Percentiles rank a stretch among this genome's conserved stretches.
phyloP scores from a whole-genome alignment of 108 stramenopile genomes.

The Phaeodactylum tricornutum region DNA sequence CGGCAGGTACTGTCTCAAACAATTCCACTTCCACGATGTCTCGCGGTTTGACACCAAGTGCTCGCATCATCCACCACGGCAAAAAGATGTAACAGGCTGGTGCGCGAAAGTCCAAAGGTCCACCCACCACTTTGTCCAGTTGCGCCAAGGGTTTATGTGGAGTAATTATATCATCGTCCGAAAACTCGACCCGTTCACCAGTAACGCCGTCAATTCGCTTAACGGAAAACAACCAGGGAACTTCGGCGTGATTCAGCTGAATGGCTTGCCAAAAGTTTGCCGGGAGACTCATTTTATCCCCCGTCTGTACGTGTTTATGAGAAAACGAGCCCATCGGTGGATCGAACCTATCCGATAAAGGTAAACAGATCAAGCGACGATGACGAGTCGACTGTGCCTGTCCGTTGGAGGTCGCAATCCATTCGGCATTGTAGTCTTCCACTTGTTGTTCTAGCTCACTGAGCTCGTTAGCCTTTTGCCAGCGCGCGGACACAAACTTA shows the following conservation, averaged over 20 bases:
- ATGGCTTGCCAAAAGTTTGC: conserved; percentile 64
- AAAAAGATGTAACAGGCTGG: conserved; percentile 79
- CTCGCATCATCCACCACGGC: conserved; percentile 85
- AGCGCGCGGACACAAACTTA: too few species aligned
- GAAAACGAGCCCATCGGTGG: conserved; percentile 80
- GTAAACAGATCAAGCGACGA: conserved; percentile 62
- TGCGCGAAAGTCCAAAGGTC: conserved; percentile 88
- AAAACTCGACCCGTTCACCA: conserved; percentile 26
- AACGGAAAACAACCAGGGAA: conserved; percentile 81
- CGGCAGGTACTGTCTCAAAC: conserved; percentile 42
- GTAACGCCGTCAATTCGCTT: conserved; percentile 62
- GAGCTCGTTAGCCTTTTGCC: conserved; percentile 14
- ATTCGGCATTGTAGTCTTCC: conserved; percentile 77
- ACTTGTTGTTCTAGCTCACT: conserved; percentile 67
- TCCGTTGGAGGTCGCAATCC: conserved; percentile 41
- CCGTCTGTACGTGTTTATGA: conserved; percentile 76
- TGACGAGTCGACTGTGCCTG: conserved; percentile 23
- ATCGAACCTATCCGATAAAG: conserved; percentile 70
- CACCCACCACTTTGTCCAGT: conserved; percentile 58
- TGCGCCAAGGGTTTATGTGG: conserved; percentile 1
- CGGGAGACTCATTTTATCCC: conserved; percentile 80
- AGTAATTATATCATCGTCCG: conserved; percentile 22
- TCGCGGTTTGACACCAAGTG: conserved; percentile 62
- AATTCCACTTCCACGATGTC: conserved; percentile 75
- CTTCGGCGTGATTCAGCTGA: conserved; percentile 53